Conservation (phyloP, 1,284 basidiomycete genomes). For the Hemileia vastatrix region DNA sequence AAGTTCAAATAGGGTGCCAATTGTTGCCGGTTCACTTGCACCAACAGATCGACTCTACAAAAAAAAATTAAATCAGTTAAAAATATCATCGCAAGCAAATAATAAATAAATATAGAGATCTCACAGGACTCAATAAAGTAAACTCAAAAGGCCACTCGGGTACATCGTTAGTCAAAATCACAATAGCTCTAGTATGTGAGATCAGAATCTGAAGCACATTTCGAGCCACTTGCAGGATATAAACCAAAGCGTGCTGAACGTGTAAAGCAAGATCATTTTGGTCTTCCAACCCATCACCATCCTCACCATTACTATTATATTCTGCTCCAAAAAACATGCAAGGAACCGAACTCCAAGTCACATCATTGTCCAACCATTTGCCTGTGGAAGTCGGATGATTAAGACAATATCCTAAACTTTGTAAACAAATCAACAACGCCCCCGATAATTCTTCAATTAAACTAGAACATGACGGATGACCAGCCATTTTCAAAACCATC, state of each 20-base stretch:
- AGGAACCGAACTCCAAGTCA: constrained; percentile 13
- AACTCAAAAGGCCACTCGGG: constrained; percentile 20
- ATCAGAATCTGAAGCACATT: constrained; percentile 19
- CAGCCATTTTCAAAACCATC: constrained; percentile 16
- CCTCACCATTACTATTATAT: neutral
- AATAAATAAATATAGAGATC: neutral
- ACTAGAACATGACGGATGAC: constrained; percentile 11
- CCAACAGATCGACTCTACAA: constrained; percentile 20
- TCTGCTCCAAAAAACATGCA: too few relatives aligned
- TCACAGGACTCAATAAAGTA: constrained; percentile 18
- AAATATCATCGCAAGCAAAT: neutral
- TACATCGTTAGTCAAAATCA: constrained; percentile 13
- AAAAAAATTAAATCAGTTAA: too few relatives aligned
- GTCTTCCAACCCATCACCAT: neutral
- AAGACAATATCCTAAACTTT: constrained; percentile 20
- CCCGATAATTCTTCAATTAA: constrained; percentile 9
- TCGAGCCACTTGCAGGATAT: constrained; percentile 18
- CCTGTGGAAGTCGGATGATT: constrained; percentile 20
- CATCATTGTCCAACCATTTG: constrained; percentile 23
- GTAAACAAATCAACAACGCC: constrained; percentile 11
- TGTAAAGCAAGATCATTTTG: constrained; percentile 10
- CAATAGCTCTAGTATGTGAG: constrained; percentile 21
- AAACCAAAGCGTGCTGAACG: constrained; percentile 21
- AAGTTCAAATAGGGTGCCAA: constrained; percentile 19
- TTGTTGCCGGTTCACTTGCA: constrained; percentile 15